phyloP scores from a whole-genome alignment of 257 asterid species.

The Agastache rugosa region DNA sequence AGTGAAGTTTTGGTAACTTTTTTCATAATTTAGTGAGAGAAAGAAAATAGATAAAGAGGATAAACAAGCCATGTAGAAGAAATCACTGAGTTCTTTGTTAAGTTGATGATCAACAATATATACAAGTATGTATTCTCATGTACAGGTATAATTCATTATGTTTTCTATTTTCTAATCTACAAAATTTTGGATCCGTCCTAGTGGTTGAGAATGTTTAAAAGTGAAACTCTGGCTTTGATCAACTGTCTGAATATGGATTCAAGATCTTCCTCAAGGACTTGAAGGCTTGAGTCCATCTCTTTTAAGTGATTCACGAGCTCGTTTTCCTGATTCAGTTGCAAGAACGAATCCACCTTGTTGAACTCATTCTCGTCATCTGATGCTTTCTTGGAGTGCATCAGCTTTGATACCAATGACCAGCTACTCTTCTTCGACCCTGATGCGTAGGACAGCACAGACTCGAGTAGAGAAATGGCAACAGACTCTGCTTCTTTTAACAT shows the following conservation, averaged over 20 bases:
- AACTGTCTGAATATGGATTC: slow-evolving; percentile 41
- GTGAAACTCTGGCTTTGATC: slow-evolving; percentile 45
- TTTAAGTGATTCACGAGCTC: slow-evolving; percentile 34
- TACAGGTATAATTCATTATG: neutral
- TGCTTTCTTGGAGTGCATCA: slow-evolving; percentile 34
- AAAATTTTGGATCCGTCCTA: neutral
- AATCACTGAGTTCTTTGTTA: neutral
- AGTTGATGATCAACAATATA: neutral
- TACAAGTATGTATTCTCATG: neutral
- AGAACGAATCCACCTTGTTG: slow-evolving; percentile 23
- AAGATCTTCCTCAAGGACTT: slow-evolving; percentile 38
- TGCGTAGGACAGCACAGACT: slow-evolving; percentile 33
- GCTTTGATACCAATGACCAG: slow-evolving; percentile 40
- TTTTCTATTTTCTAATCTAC: too few species aligned
- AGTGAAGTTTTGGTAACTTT: neutral
- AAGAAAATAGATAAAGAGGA: too few species aligned
- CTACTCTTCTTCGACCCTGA: slow-evolving; percentile 31
- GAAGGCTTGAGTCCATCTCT: slow-evolving; percentile 39
- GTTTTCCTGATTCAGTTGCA: slow-evolving; percentile 21
- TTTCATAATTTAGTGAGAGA: neutral
- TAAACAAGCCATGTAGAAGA: slow-evolving; percentile 3
- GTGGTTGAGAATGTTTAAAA: slow-evolving; percentile 44
- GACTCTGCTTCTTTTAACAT: slow-evolving; percentile 40
- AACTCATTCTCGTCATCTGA: slow-evolving; percentile 34
- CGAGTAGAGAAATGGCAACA: slow-evolving; percentile 28